Percentiles rank a stretch among this genome's conserved stretches.
phyloP scores from a whole-genome alignment of 2,329 filamentous ascomycete genomes.

The Colletotrichum sp. region DNA sequence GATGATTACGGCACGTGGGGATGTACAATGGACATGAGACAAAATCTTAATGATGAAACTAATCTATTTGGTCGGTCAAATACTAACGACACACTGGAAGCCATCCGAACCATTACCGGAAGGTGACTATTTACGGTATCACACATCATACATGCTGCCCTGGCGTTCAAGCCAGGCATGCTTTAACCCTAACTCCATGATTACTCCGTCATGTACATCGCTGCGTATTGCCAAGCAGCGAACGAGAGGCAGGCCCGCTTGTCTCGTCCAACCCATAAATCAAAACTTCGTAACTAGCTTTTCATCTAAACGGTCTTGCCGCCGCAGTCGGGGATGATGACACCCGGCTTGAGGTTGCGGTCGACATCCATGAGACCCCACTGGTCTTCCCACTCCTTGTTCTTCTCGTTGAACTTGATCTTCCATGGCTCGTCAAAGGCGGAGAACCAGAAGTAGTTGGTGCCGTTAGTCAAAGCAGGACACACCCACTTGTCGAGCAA shows the following conservation, averaged over 20 bases:
- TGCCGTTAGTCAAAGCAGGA: slow-evolving; percentile 77
- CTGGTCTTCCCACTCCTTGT: slow-evolving; percentile 89
- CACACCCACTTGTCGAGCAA: slow-evolving; percentile 90
- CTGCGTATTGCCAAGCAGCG: slow-evolving; percentile 2
- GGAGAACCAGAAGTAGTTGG: slow-evolving; percentile 97
- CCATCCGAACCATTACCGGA: not conserved
- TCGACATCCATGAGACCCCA: slow-evolving; percentile 92
- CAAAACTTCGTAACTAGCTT: not conserved
- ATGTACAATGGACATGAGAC: not conserved
- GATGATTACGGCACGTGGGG: not conserved
- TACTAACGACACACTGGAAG: not conserved
- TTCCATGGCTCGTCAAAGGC: slow-evolving; percentile 99
- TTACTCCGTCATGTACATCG: slow-evolving; percentile 18
- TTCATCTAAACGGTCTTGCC: slow-evolving; percentile 65
- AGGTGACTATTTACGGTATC: slow-evolving; percentile 10
- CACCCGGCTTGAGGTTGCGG: slow-evolving; percentile 80
- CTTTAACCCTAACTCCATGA: slow-evolving; percentile 1
- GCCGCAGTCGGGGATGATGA: slow-evolving; percentile 87
- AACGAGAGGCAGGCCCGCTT: not conserved
- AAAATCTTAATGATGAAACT: not conserved
- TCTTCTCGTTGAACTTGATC: slow-evolving; percentile 68
- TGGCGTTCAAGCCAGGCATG: not conserved
- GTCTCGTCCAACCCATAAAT: not conserved
- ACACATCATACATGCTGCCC: slow-evolving; percentile 17
- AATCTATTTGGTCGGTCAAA: not conserved